phyloP scores from a whole-genome alignment of 176 grass and related monocot species.

The bread wheat (Triticum aestivum) region IWGSC_CS_RefSeq_v2.1 NC_057802.1:373911562-373912061 shows the following conservation, averaged over 20 bases:
- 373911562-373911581: slow-evolving; percentile 7
- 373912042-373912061: not conserved
- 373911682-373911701: not conserved
- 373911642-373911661: not conserved
- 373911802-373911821: slow-evolving; percentile 11
- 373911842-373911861: not conserved
- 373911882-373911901: not conserved
- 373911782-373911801: not conserved
- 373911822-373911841: not conserved
- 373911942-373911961: not conserved
- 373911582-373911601: slow-evolving; percentile 20
- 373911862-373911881: not conserved
- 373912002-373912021: slow-evolving; percentile 14
- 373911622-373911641: slow-evolving; percentile 45
- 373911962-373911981: slow-evolving; percentile 6
- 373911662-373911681: not conserved
- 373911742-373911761: not conserved
- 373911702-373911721: slow-evolving; percentile 4
- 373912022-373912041: not conserved
- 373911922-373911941: not conserved
- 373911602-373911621: slow-evolving; percentile 40
- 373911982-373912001: not conserved
- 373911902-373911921: not conserved
- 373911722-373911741: not conserved
- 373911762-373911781: slow-evolving; percentile 9